Evolutionary conservation across 148 eudicot species (phyloP), one percentile per base, ranked within the genome.

Genomic region (Nepenthes mirabilis): DNA sequence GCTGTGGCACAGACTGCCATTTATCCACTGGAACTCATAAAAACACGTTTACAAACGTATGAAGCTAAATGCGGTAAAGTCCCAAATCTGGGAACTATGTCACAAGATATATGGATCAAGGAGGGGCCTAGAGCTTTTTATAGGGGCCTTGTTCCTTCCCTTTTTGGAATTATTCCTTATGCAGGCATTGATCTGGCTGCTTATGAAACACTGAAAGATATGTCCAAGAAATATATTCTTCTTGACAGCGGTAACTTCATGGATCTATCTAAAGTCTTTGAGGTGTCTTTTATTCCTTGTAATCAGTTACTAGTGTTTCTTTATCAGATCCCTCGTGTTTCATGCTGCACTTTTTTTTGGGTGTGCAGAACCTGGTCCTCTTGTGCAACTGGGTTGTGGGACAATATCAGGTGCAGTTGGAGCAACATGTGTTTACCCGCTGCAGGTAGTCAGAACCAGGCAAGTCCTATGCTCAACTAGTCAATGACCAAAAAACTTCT

Each of bases 401-500:
- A 85, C 96, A 34, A 48, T 88, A 50, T 91, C 98, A 0, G 98
- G 98, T 62, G 80, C 98, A 35, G 80, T 91, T 61, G 98, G 98
- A 72, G 98, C 98, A 52, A 88, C 90, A 2, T 91, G 87, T 75
- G 98, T 91, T 62, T 91, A 91, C 62, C 98, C 98, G 1, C 75
- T 91, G 73, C 98, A 91, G 72, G 98, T 91, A 60, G 75, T 91
- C 71, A 83, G 98, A 76, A 91, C 98, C 45, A 91, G 98, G 98
- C 88, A 78, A 60, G 64, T 32, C 14, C 7, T 11, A 10, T 2
- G 23, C 23, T 23, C 23, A 23, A 23, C 23, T 58, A 2, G 10
- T 40, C 14, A 11, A 58, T 37, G 6, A 3, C 14, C 33, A 37
- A 58, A 13, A 37, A n/a, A 11, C 47, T 58, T 36, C 61, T 36